A percentile compares a stretch with the other conserved stretches of the same genome.
These are phyloP conservation scores for Eucalyptus lansdowneana DNA, from an alignment of 345 rosid genomes.

Conservation along the genomic window DNA sequence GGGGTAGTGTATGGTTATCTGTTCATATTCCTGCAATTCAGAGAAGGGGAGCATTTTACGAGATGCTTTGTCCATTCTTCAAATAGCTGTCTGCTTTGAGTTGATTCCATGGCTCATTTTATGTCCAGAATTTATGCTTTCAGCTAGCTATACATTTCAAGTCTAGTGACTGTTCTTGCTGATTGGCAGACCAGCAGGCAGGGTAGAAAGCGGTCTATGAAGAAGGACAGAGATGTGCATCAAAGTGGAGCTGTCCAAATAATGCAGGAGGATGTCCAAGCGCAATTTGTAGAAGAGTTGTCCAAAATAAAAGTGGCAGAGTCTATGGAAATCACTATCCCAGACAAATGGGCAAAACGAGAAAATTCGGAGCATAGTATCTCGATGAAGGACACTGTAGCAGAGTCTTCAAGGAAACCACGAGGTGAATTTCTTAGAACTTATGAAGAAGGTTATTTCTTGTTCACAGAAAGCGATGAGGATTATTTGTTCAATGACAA, in stretches of 20 bases:
- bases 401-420: background rate
- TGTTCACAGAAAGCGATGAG: background rate
- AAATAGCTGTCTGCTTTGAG: background rate
- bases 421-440: background rate
- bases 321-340: conserved; percentile 10
- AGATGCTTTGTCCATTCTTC: background rate
- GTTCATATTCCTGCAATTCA: background rate
- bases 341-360: conserved; percentile 10
- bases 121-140: background rate
- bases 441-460: conserved; percentile 20
- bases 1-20: background rate
- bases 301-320: conserved; percentile 71
- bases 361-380: conserved; percentile 2
- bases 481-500: background rate
- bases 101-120: background rate
- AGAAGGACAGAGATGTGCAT: conserved; percentile 15
- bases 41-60: background rate
- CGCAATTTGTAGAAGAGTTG: conserved; percentile 54
- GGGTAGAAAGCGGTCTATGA: conserved; percentile 12
- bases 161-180: background rate
- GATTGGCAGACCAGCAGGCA: conserved; percentile 34
- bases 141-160: background rate
- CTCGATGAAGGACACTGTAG: background rate
- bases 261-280: conserved; percentile 37
- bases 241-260: conserved; percentile 15